These are phyloP conservation scores for Petunia axillaris DNA, from an alignment of 257 asterid genomes.

Conservation along the genomic window DNA sequence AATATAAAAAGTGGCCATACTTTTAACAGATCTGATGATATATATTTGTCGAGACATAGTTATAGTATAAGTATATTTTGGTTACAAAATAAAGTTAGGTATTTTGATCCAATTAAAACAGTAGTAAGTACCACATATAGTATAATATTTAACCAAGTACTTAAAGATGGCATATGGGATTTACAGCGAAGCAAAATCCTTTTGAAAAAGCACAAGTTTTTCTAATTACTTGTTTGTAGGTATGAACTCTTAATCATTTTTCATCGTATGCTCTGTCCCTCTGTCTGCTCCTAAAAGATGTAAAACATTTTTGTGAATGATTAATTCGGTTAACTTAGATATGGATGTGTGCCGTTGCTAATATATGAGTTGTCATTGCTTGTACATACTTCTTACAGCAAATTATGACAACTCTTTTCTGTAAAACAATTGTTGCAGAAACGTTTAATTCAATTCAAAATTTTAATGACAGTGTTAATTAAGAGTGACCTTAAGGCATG, in stretches of 20 bases:
- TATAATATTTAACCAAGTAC: too few species aligned
- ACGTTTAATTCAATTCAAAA: not conserved
- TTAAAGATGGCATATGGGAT: not conserved
- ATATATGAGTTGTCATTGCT: conserved; percentile 28
- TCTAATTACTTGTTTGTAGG: not conserved
- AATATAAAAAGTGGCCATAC: too few species aligned
- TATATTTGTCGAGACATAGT: too few species aligned
- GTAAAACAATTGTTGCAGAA: not conserved
- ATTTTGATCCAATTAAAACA: too few species aligned
- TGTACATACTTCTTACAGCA: conserved; percentile 21
- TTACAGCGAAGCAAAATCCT: not conserved
- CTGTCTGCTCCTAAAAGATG: not conserved
- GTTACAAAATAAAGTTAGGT: too few species aligned
- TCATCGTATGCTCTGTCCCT: not conserved
- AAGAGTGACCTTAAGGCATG: not conserved
- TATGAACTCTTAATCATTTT: conserved; percentile 18
- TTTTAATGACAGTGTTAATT: not conserved
- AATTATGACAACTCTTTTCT: conserved; percentile 27
- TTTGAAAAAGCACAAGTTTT: not conserved
- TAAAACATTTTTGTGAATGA: conserved; percentile 26
- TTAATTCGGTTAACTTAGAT: conserved; percentile 21
- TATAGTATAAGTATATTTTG: too few species aligned
- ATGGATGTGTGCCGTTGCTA: conserved; percentile 19
- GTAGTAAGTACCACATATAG: too few species aligned
- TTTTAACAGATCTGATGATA: too few species aligned